Conservation (phyloP, 257 asterid genomes). For the Solanum paucissectum region DNA sequence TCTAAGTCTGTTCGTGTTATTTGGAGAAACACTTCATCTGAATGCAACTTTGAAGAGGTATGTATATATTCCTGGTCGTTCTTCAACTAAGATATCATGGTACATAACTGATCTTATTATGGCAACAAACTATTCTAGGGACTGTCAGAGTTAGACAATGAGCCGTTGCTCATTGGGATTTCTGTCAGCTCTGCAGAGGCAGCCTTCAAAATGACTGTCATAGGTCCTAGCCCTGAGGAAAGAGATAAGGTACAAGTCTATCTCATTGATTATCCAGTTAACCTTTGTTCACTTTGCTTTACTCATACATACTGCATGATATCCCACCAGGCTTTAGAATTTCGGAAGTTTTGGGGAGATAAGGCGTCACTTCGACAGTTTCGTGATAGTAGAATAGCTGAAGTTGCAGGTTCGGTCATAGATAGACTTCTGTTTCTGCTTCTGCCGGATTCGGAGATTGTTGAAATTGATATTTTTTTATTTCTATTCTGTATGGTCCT, state of each 20-base stretch:
- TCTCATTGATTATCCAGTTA: background rate
- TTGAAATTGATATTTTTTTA: background rate
- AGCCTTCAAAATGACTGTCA: constrained; percentile 62
- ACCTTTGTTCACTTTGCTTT: background rate
- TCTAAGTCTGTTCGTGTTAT: constrained; percentile 67
- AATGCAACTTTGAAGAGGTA: constrained; percentile 63
- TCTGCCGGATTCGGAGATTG: background rate
- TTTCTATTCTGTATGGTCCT: background rate
- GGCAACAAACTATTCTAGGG: constrained; percentile 40
- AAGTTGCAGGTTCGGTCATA: constrained; percentile 66
- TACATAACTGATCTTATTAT: background rate
- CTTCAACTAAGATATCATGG: background rate
- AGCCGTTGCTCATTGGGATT: constrained; percentile 67
- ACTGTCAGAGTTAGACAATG: constrained; percentile 46
- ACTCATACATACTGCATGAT: constrained; percentile 5
- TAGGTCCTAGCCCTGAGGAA: constrained; percentile 98
- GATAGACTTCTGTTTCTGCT: constrained; percentile 9
- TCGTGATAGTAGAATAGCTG: constrained; percentile 88
- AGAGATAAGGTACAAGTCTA: constrained; percentile 58
- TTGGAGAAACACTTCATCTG: constrained; percentile 66
- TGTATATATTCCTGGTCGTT: constrained; percentile 22
- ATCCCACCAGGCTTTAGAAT: constrained; percentile 63
- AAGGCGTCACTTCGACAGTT: constrained; percentile 80
- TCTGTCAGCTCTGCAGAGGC: constrained; percentile 55
- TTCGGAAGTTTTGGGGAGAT: constrained; percentile 95